Percentiles rank a stretch among this genome's conserved stretches.
phyloP scores from a whole-genome alignment of 1,284 basidiomycete genomes.

The Microbotryomycetes sp. region DNA sequence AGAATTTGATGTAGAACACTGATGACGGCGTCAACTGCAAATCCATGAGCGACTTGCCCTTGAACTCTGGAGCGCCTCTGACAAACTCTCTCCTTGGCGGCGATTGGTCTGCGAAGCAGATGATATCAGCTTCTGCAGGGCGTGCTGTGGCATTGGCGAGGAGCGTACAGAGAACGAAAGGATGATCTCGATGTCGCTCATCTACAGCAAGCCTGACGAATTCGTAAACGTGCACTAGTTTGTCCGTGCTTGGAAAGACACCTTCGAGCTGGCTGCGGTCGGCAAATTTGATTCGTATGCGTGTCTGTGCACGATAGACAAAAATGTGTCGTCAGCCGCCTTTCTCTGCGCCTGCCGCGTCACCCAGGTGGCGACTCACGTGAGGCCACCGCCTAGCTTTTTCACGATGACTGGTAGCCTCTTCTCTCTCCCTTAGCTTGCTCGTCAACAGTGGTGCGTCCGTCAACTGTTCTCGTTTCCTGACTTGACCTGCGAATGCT shows the following conservation, averaged over 20 bases:
- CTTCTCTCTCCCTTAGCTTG: slow-evolving; percentile 57
- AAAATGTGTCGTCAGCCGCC: not conserved
- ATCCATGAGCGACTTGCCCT: slow-evolving; percentile 58
- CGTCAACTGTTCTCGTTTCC: slow-evolving; percentile 57
- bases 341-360: slow-evolving; percentile 1
- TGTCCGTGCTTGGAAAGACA: slow-evolving; percentile 62
- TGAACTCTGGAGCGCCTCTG: slow-evolving; percentile 62
- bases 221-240: slow-evolving; percentile 69
- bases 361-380: slow-evolving; percentile 44
- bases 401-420: slow-evolving; percentile 44
- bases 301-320: slow-evolving; percentile 50
- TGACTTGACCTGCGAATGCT: slow-evolving; percentile 55
- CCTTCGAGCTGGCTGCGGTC: slow-evolving; percentile 77
- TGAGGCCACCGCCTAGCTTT: slow-evolving; percentile 62
- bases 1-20: slow-evolving; percentile 65
- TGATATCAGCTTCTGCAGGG: not conserved
- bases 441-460: slow-evolving; percentile 70
- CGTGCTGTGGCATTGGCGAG: not conserved
- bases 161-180: slow-evolving; percentile 69
- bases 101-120: slow-evolving; percentile 53
- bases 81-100: slow-evolving; percentile 74
- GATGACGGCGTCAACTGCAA: slow-evolving; percentile 72
- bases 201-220: slow-evolving; percentile 66
- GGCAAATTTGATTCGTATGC: slow-evolving; percentile 68
- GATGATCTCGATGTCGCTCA: slow-evolving; percentile 62